phyloP scores from a whole-genome alignment of 176 grass and related monocot genomes.

The Areca catechu region DNA sequence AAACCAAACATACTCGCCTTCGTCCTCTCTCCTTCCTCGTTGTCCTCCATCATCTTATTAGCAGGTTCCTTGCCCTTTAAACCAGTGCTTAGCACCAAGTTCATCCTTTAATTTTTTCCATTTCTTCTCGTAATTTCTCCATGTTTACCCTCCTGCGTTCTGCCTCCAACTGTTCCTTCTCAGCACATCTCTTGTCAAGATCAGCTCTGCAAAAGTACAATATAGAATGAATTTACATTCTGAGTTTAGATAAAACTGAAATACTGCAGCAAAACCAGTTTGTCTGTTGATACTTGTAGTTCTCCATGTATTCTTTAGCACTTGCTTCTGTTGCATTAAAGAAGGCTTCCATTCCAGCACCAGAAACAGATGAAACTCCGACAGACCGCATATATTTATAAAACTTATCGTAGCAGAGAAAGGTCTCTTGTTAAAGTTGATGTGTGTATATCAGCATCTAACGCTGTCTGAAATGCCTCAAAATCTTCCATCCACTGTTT shows the following conservation, averaged over 20 bases:
- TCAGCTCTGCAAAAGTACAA: constrained; percentile 51
- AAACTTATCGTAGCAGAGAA: constrained; percentile 74
- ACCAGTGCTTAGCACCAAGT: constrained; percentile 84
- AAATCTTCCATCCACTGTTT: constrained; percentile 98
- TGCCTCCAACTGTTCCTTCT: constrained; percentile 68
- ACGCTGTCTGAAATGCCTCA: constrained; percentile 71
- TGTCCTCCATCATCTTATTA: constrained; percentile 49
- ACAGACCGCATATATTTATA: constrained; percentile 78
- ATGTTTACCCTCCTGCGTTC: constrained; percentile 70
- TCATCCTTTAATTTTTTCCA: constrained; percentile 81
- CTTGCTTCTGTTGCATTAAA: constrained; percentile 75
- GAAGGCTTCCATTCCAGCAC: constrained; percentile 60
- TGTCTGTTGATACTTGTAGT: constrained; percentile 42
- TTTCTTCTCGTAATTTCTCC: constrained; percentile 74
- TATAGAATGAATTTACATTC: not conserved
- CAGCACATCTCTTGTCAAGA: constrained; percentile 85
- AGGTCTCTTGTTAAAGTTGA: constrained; percentile 76
- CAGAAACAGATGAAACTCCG: constrained; percentile 86
- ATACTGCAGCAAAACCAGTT: too few species aligned
- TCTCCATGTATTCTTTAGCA: constrained; percentile 87
- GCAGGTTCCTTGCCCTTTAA: constrained; percentile 47
- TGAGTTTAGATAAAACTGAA: too few species aligned
- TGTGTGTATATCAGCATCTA: constrained; percentile 69
- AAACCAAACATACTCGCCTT: constrained; percentile 36
- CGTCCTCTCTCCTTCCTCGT: constrained; percentile 43